phyloP scores from a whole-genome alignment of 768 basidiomycete genomes.

The Hypsizygus marmoreus region DNA sequence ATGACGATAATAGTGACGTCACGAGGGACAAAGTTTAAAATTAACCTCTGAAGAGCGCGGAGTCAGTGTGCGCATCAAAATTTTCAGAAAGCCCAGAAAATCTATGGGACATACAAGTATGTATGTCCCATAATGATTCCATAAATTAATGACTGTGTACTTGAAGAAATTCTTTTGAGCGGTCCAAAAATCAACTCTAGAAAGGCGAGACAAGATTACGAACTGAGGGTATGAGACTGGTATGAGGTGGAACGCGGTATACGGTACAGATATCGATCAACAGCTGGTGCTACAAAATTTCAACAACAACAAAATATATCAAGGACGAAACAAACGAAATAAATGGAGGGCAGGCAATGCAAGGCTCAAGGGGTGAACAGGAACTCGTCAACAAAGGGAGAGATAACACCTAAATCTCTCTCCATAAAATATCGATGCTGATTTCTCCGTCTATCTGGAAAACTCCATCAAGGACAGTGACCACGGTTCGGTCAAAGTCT shows the following conservation, averaged over 20 bases:
- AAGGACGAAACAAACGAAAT: background rate
- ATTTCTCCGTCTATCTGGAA: slow-evolving; percentile 33
- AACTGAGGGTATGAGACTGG: too few species aligned
- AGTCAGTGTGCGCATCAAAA: background rate
- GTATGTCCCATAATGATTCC: too few species aligned
- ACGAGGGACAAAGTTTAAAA: slow-evolving; percentile 1
- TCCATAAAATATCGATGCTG: slow-evolving; percentile 34
- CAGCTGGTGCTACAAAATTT: too few species aligned
- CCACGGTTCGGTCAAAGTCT: slow-evolving; percentile 60
- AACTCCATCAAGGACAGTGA: slow-evolving; percentile 37
- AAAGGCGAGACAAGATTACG: too few species aligned
- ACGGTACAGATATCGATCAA: too few species aligned
- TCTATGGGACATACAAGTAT: too few species aligned
- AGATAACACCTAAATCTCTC: slow-evolving; percentile 20
- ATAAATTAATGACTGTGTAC: too few species aligned
- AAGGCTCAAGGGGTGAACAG: background rate
- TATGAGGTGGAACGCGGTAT: too few species aligned
- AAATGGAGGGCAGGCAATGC: slow-evolving; percentile 8
- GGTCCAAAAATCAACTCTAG: too few species aligned
- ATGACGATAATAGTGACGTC: slow-evolving; percentile 11
- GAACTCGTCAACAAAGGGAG: background rate
- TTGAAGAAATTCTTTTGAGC: too few species aligned
- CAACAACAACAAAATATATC: too few species aligned
- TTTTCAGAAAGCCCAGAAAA: too few species aligned
- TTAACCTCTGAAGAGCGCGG: background rate